These are phyloP conservation scores for Suillus subalutaceus DNA, from an alignment of 768 basidiomycete species.

Conservation along the genomic window DNA sequence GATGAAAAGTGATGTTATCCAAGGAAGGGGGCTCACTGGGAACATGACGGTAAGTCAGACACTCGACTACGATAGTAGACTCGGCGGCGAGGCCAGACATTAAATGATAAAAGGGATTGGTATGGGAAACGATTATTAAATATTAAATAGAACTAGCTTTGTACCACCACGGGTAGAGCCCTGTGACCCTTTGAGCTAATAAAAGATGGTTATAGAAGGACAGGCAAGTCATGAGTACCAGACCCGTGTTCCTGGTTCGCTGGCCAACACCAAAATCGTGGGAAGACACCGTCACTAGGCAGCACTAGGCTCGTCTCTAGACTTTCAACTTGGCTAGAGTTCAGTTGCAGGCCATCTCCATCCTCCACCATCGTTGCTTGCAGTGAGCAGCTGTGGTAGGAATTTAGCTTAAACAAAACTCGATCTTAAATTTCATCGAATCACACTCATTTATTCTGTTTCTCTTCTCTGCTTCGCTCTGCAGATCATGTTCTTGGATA, in stretches of 20 bases:
- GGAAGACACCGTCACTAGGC: slow-evolving; percentile 2
- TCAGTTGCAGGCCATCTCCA: slow-evolving; percentile 10
- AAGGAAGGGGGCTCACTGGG: slow-evolving; percentile 54
- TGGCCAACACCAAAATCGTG: not conserved
- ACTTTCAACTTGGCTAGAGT: slow-evolving; percentile 7
- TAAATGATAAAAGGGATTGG: not conserved
- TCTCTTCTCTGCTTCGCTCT: slow-evolving; percentile 20
- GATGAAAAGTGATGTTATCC: slow-evolving; percentile 59
- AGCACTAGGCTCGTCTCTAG: slow-evolving; percentile 1
- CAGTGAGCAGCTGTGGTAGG: slow-evolving; percentile 25
- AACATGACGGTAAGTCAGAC: slow-evolving; percentile 63
- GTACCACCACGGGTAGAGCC: too few relatives aligned
- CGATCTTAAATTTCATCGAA: slow-evolving; percentile 22
- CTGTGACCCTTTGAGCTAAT: too few relatives aligned
- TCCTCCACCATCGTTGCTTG: slow-evolving; percentile 20
- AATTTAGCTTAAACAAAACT: slow-evolving; percentile 14
- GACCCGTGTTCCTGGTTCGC: not conserved
- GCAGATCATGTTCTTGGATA: slow-evolving; percentile 39
- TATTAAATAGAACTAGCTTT: too few relatives aligned
- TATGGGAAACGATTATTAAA: too few relatives aligned
- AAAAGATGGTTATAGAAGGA: too few relatives aligned
- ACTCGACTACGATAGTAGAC: slow-evolving; percentile 39
- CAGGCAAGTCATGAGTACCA: too few relatives aligned
- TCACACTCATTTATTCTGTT: slow-evolving; percentile 37
- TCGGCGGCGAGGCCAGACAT: slow-evolving; percentile 4